Conservation (phyloP, 306 rosid genomes). For the Heteromeles arbutifolia region DNA sequence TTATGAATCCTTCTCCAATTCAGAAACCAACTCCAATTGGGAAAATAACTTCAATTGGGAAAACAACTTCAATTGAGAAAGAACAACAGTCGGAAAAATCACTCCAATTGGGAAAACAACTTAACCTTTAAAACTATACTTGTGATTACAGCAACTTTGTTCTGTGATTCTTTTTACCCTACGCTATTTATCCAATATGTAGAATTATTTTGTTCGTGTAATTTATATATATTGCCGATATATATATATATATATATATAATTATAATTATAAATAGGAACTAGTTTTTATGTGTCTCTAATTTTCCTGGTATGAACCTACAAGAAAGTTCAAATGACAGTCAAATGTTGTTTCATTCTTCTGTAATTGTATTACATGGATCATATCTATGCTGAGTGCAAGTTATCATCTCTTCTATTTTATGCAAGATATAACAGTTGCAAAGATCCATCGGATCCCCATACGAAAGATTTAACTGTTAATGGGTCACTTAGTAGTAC, state of each 20-base stretch:
- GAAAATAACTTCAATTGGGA: too few relatives aligned
- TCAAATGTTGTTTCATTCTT: slow-evolving; percentile 5
- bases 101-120: too few relatives aligned
- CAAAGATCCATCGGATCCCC: not conserved
- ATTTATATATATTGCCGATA: not conserved
- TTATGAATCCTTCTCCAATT: too few relatives aligned
- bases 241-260: too few relatives aligned
- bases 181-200: not conserved
- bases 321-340: slow-evolving; percentile 8
- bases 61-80: too few relatives aligned
- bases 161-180: slow-evolving; percentile 42
- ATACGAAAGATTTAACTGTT: too few relatives aligned
- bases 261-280: slow-evolving; percentile 19
- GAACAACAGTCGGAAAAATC: too few relatives aligned
- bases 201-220: slow-evolving; percentile 51
- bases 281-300: slow-evolving; percentile 15
- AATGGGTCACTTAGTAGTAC: too few relatives aligned
- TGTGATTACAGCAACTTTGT: slow-evolving; percentile 12
- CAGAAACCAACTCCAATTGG: too few relatives aligned
- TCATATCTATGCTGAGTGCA: not conserved
- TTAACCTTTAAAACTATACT: not conserved
- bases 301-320: not conserved
- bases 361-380: slow-evolving; percentile 11
- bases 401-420: not conserved
- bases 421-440: not conserved